A percentile compares a stretch with the other conserved stretches of the same genome.
phyloP scores from a whole-genome alignment of 805 yeast species.

The Dipodascus geniculatus region DNA sequence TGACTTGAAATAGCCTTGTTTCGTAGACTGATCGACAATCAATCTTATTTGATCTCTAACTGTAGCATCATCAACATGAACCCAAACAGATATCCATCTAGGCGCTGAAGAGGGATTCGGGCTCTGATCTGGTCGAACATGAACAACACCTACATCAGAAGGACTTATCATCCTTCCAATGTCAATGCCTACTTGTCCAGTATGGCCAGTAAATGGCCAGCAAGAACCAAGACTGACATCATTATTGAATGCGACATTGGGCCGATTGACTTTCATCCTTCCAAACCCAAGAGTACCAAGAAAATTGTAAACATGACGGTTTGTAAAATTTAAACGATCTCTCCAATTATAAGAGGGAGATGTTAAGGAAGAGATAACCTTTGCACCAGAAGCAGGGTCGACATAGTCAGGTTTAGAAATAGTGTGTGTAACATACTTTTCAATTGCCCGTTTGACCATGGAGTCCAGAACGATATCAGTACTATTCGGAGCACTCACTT shows the following conservation, averaged over 20 bases:
- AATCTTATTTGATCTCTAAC: conserved; percentile 6
- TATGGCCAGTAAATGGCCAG: conserved; percentile 24
- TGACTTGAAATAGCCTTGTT: neutral
- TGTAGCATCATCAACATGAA: conserved; percentile 12
- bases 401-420: conserved; percentile 10
- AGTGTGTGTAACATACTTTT: neutral
- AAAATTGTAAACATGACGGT: neutral
- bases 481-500: neutral
- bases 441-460: neutral
- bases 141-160: conserved; percentile 19
- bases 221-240: conserved; percentile 19
- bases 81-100: conserved; percentile 20
- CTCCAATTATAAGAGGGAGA: conserved; percentile 13
- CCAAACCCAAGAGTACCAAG: conserved; percentile 12
- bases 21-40: neutral
- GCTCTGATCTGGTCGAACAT: conserved; percentile 15
- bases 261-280: conserved; percentile 6
- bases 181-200: conserved; percentile 19
- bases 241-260: conserved; percentile 14
- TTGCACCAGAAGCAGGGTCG: conserved; percentile 17
- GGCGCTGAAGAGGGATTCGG: conserved; percentile 21
- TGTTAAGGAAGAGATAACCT: conserved; percentile 16
- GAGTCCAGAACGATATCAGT: neutral
- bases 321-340: neutral
- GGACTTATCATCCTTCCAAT: conserved; percentile 16